phyloP scores from a whole-genome alignment of 352 stramenopile genomes.

The Bremia lactucae region DNA sequence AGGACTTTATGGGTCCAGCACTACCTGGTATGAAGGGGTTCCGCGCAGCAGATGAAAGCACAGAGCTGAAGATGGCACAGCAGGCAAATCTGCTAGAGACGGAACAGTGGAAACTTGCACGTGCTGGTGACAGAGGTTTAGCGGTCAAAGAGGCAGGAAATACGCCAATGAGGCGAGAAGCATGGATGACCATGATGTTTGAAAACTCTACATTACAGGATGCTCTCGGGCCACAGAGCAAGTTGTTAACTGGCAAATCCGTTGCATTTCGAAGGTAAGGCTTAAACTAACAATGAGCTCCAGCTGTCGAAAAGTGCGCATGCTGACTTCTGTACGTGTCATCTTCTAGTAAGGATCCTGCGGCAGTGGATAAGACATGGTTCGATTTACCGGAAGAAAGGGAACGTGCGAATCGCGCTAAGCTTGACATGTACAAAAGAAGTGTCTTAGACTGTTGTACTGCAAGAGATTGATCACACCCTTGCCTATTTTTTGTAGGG shows the following conservation, averaged over 20 bases:
- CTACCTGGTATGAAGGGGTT: conserved; percentile 75
- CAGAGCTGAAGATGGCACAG: conserved; percentile 64
- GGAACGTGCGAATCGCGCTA: conserved; percentile 63
- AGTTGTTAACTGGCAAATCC: conserved; percentile 36
- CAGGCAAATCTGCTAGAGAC: conserved; percentile 47
- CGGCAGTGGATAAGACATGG: conserved; percentile 67
- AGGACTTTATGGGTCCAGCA: conserved; percentile 53
- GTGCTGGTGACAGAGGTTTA: conserved; percentile 4
- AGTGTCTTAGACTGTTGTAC: too few species aligned
- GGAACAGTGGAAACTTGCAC: conserved; percentile 46
- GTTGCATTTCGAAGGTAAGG: conserved; percentile 44
- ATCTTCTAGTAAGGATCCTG: conserved; percentile 52
- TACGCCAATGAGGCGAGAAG: conserved; percentile 31
- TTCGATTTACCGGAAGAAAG: conserved; percentile 76
- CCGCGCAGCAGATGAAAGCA: conserved; percentile 45
- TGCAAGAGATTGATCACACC: too few species aligned
- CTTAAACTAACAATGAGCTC: background rate
- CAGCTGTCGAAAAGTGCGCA: background rate
- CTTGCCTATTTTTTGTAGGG: conserved; percentile 30
- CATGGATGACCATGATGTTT: conserved; percentile 83
- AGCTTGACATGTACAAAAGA: conserved; percentile 84
- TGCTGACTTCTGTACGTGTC: conserved; percentile 2
- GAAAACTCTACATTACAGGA: conserved; percentile 65
- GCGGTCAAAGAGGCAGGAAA: conserved; percentile 6
- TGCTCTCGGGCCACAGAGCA: conserved; percentile 47